Conservation (phyloP, 306 rosid species). For the Fragaria nilgerrensis region DNA sequence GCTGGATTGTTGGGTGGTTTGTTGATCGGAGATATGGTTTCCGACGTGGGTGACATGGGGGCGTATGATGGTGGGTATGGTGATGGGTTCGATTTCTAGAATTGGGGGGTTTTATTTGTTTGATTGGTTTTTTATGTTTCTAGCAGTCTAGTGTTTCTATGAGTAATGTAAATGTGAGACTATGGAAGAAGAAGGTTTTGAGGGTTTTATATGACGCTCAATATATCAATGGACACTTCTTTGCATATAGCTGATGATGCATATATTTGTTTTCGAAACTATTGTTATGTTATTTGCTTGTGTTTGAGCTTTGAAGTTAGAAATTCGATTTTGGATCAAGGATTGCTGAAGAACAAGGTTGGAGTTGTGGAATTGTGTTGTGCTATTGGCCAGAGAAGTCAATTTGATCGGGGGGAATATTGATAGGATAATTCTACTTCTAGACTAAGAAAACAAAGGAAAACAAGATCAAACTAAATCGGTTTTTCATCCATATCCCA, state of each 20-base stretch:
- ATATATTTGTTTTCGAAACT: not conserved
- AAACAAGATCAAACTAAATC: too few species aligned
- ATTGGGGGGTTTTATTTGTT: not conserved
- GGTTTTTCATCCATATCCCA: too few species aligned
- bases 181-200: not conserved
- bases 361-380: not conserved
- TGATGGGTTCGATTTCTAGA: conserved; percentile 29
- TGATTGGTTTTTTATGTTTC: not conserved
- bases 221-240: not conserved
- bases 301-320: not conserved
- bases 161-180: not conserved
- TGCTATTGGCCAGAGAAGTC: not conserved
- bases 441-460: too few species aligned
- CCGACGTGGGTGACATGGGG: conserved; percentile 25
- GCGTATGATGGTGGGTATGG: conserved; percentile 17
- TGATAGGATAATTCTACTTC: too few species aligned
- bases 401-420: too few species aligned
- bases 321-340: not conserved
- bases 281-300: not conserved
- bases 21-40: conserved; percentile 46
- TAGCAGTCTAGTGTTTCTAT: not conserved
- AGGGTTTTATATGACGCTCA: not conserved
- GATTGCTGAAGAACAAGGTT: not conserved
- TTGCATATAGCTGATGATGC: not conserved
- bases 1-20: conserved; percentile 56